Conservation (phyloP, 345 rosid species). For the Hibiscus tridactylites region DNA sequence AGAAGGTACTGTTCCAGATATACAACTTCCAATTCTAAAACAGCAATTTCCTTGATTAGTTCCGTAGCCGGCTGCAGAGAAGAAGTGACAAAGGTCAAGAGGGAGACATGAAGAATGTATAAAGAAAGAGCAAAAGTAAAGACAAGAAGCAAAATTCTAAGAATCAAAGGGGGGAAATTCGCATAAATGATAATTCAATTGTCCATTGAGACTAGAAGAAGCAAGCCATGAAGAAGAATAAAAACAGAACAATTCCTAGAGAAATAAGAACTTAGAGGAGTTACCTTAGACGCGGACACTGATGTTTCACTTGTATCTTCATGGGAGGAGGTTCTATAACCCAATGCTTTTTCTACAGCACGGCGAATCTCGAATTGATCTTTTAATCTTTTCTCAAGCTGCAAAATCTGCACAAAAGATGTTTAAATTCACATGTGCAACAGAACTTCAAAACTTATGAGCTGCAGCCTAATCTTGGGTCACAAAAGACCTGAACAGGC, state of each 20-base stretch:
- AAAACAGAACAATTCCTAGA: slow-evolving; percentile 6
- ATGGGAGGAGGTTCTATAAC: slow-evolving; percentile 39
- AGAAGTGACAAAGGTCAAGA: slow-evolving; percentile 9
- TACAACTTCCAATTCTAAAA: slow-evolving; percentile 84
- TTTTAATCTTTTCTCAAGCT: slow-evolving; percentile 79
- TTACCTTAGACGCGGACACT: slow-evolving; percentile 51
- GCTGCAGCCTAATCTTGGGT: background rate
- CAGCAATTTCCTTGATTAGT: slow-evolving; percentile 77
- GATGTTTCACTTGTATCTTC: slow-evolving; percentile 28
- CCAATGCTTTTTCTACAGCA: slow-evolving; percentile 77
- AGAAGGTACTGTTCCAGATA: slow-evolving; percentile 90
- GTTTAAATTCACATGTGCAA: background rate
- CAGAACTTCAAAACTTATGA: background rate
- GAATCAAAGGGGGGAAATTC: too few species aligned
- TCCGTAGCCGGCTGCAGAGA: slow-evolving; percentile 66
- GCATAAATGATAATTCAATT: background rate
- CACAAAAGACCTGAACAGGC: background rate
- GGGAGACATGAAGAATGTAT: background rate
- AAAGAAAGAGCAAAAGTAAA: background rate
- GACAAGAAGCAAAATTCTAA: background rate
- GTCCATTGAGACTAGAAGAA: background rate
- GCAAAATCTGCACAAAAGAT: slow-evolving; percentile 51
- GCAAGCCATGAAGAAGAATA: background rate
- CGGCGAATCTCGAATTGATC: slow-evolving; percentile 68
- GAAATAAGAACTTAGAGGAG: slow-evolving; percentile 7